Percentiles rank a stretch among this genome's conserved stretches.
phyloP scores from a whole-genome alignment of 345 rosid species.

The Euphorbia pulcherrima region DNA sequence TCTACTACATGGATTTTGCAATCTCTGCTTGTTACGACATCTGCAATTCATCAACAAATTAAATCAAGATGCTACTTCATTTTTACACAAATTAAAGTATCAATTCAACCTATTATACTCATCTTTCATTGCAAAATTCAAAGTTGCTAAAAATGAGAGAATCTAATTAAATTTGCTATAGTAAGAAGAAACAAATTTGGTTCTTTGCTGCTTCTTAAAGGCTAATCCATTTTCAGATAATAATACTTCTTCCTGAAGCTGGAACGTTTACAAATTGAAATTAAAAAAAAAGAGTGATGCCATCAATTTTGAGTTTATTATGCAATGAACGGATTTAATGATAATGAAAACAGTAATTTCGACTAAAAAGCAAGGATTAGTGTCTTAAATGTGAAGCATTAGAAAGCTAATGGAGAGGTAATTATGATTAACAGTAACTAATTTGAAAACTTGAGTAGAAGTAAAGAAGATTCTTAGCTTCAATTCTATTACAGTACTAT shows the following conservation, averaged over 20 bases:
- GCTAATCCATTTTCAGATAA: not conserved
- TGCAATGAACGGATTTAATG: slow-evolving; percentile 1
- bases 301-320: slow-evolving; percentile 5
- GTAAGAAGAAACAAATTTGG: not conserved
- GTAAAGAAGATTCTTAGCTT: slow-evolving; percentile 27
- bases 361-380: slow-evolving; percentile 2
- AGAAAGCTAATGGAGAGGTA: too few relatives aligned
- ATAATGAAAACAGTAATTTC: slow-evolving; percentile 10
- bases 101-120: too few relatives aligned
- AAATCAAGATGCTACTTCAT: slow-evolving; percentile 8
- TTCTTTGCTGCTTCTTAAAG: slow-evolving; percentile 7
- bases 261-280: not conserved
- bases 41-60: slow-evolving; percentile 29
- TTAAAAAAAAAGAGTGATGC: too few relatives aligned
- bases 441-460: slow-evolving; percentile 18
- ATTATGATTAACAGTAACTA: slow-evolving; percentile 8
- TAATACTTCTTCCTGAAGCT: not conserved
- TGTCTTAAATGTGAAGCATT: slow-evolving; percentile 21
- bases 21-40: slow-evolving; percentile 29
- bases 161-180: too few relatives aligned
- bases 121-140: not conserved
- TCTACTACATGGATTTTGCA: slow-evolving; percentile 31
- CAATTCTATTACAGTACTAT: slow-evolving; percentile 36
- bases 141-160: not conserved
- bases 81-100: too few relatives aligned